Evolutionary conservation across 257 asterid species (phyloP), one percentile per base, ranked within the genome.

Genomic region (Verbena officinalis): DNA sequence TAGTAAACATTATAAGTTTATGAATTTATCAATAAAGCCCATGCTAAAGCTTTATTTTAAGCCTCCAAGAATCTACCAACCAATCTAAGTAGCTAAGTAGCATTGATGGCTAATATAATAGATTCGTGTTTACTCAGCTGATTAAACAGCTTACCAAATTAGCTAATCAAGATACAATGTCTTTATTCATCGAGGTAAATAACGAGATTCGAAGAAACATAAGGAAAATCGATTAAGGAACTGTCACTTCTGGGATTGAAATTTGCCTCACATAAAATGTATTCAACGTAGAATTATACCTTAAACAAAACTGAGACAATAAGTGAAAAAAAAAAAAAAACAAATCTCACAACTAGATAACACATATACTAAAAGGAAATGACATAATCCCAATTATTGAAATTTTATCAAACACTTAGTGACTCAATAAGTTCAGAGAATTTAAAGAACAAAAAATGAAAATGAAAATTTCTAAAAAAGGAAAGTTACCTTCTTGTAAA

Each of bases 401-500:
- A 65, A n/a, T 48, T 65, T 48, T 23, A 36, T 9, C 17, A 20
- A 14, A 65, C 8, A 21, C 5, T 27, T 12, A 21, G 23, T 43
- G 27, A 22, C 31, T 43, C 23, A 17, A 27, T 1, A 57, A 21
- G 58, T 23, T 14, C 10, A 3, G 1, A 44, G 21, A n/a, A 12
- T 1, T 21, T 16, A 15, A 61, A 9, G 27, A 14, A n/a, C n/a
- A n/a, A n/a, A n/a, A n/a, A 31, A 7, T 2, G 5, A 30, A 6
- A 13, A 55, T 22, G 8, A 40, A 62, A 21, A 40, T 19, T 15
- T 6, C 7, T 19, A 34, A 40, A 13, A 55, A 48, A 54, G 14
- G 0, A 14, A 27, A 58, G 11, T 31, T 33, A 94, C 99, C 97
- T 90, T 94, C 73, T 76, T 80, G 78, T 73, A 62, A 5, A 90